Conservation (phyloP, 2,329 filamentous ascomycete genomes). For the Phialophora tarda region DNA sequence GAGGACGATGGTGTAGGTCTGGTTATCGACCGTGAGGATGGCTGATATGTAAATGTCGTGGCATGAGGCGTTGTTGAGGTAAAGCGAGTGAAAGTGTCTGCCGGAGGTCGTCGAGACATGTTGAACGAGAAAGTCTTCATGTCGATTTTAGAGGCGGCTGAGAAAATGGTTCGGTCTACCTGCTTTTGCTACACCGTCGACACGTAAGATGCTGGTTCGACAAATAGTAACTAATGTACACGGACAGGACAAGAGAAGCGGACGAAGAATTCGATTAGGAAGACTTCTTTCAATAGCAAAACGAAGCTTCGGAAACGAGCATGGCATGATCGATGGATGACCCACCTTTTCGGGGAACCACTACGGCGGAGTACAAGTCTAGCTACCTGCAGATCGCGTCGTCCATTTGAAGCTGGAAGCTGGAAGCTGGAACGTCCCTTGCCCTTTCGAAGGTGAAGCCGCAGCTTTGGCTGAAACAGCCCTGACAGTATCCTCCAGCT, state of each 20-base stretch:
- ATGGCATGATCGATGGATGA: conserved; percentile 8
- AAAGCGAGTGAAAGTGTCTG: conserved; percentile 56
- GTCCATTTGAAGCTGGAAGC: not conserved
- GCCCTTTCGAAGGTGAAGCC: not conserved
- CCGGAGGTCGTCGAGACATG: conserved; percentile 48
- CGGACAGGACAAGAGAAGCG: not conserved
- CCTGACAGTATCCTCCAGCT: conserved; percentile 20
- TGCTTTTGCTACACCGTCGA: conserved; percentile 5
- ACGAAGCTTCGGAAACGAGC: conserved; percentile 11
- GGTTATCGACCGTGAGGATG: conserved; percentile 37
- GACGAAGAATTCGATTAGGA: not conserved
- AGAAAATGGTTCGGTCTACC: conserved; percentile 4
- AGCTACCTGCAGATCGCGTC: conserved; percentile 1
- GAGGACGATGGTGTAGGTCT: conserved; percentile 32
- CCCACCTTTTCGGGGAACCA: not conserved
- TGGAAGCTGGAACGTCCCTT: not conserved
- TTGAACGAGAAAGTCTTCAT: conserved; percentile 28
- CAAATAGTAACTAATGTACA: conserved; percentile 11
- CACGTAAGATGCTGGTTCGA: not conserved
- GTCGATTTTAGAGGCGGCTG: not conserved
- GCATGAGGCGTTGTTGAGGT: conserved; percentile 58
- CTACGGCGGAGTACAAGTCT: not conserved
- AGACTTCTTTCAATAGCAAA: not conserved
- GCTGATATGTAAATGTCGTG: conserved; percentile 39
- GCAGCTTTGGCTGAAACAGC: conserved; percentile 5